Evolutionary conservation across 345 rosid species (phyloP).

Genomic region (Gossypium herbaceum): DNA sequence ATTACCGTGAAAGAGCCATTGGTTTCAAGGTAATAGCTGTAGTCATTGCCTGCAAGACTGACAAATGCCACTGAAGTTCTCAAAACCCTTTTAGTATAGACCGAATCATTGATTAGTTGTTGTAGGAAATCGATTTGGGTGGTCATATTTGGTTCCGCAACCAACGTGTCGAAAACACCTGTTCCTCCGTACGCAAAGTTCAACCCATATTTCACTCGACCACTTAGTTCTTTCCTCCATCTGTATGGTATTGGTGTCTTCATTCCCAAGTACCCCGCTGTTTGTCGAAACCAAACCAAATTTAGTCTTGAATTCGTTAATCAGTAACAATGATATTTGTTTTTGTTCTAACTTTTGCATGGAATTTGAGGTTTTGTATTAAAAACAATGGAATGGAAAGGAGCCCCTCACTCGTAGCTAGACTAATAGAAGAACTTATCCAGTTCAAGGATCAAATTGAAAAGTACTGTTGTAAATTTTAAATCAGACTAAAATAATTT

Average conservation of each 20-base stretch:
- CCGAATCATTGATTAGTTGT: conserved; percentile 26
- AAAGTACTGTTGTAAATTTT: no score
- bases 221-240: conserved; percentile 30
- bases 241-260: conserved; percentile 65
- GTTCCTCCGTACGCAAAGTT: conserved; percentile 84
- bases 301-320: no score
- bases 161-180: conserved; percentile 57
- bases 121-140: conserved; percentile 58
- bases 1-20: conserved; percentile 42
- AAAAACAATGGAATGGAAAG: no score
- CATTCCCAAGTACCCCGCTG: conserved; percentile 57
- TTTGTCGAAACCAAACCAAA: not conserved
- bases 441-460: no score
- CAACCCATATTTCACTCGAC: conserved; percentile 44
- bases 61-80: conserved; percentile 48
- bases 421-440: no score
- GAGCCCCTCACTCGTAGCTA: no score
- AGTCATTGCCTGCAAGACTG: conserved; percentile 72
- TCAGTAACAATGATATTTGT: no score
- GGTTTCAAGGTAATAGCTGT: conserved; percentile 30
- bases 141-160: conserved; percentile 57
- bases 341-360: no score
- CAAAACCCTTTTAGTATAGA: conserved; percentile 34
- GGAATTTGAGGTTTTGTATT: no score
- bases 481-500: no score